Evolutionary conservation across 108 stramenopile genomes (phyloP), one percentile per base, ranked within the genome.

Genomic region (Craspedostauros australis): DNA sequence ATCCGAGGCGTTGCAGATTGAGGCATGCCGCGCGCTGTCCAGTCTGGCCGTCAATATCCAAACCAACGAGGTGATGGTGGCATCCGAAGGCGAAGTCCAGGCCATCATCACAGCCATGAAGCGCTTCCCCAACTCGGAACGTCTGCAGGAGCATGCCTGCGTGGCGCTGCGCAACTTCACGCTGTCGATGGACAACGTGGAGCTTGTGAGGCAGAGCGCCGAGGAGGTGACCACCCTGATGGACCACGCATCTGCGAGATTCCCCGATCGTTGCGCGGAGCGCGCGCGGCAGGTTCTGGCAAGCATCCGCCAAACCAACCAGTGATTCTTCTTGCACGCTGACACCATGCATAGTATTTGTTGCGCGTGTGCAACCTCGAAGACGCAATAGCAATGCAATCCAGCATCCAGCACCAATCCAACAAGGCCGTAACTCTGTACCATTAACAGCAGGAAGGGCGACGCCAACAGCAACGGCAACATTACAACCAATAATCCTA

Each of bases 101-200:
- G 72, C 65, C n/a, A 65, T 73, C 16, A 50, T 66, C n/a, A 54
- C 64, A 1, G 64, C 64, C 6, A 73, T 73, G 72, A 43, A 51
- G n/a, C 46, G 57, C 11, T 73, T 61, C 34, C 64, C 72, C 18
- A 2, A 43, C 9, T 48, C 63, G 24, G 56, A 54, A 50, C 30
- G 36, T 11, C 32, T 73, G 18, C 72, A 73, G 51, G 59, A 60
- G 46, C 59, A 73, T 56, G 63, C 64, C 5, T 64, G 62, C 23
- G 62, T 59, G 19, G 70, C 60, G 16, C 28, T 72, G n/a, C 50
- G 62, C 3, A 72, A 72, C 36, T 64, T 72, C 19, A 39, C 58
- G 36, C 45, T 69, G 8, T 69, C 68, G 3, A 44, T 46, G 23
- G 68, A 69, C 39, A 69, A 69, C 34, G 59, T 38, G 9, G 39